phyloP scores from a whole-genome alignment of 306 rosid species.

The Vigna radiata region DNA sequence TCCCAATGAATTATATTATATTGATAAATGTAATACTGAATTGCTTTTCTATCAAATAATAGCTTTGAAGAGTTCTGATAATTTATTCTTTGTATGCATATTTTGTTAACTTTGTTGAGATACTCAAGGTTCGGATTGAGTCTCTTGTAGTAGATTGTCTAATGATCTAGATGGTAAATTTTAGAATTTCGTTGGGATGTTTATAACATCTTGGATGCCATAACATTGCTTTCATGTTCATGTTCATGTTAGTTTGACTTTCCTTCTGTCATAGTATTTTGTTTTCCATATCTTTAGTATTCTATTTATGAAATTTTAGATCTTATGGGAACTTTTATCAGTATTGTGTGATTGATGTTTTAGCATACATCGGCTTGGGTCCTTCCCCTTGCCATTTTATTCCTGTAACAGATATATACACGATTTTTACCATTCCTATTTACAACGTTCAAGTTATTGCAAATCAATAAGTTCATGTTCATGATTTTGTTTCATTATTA shows the following conservation, averaged over 20 bases:
- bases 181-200: not conserved
- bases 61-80: not conserved
- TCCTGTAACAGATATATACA: not conserved
- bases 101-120: not conserved
- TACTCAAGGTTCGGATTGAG: not conserved
- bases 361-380: not conserved
- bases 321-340: not conserved
- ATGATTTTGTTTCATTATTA: conserved; percentile 15
- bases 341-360: conserved; percentile 4
- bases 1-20: not conserved
- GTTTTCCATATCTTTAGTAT: not conserved
- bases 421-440: not conserved
- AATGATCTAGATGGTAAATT: conserved; percentile 6
- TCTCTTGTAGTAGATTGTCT: not conserved
- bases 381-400: not conserved
- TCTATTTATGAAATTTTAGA: conserved; percentile 15
- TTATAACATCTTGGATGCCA: not conserved
- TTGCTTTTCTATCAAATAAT: not conserved
- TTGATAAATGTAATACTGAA: not conserved
- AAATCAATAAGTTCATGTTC: not conserved
- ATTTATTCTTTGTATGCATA: not conserved
- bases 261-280: conserved; percentile 9
- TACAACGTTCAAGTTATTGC: not conserved
- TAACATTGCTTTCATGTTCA: conserved; percentile 13
- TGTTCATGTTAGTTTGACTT: not conserved